Evolutionary conservation across 208 protist species (phyloP).

Genomic region (Crithidia brevicula): DNA sequence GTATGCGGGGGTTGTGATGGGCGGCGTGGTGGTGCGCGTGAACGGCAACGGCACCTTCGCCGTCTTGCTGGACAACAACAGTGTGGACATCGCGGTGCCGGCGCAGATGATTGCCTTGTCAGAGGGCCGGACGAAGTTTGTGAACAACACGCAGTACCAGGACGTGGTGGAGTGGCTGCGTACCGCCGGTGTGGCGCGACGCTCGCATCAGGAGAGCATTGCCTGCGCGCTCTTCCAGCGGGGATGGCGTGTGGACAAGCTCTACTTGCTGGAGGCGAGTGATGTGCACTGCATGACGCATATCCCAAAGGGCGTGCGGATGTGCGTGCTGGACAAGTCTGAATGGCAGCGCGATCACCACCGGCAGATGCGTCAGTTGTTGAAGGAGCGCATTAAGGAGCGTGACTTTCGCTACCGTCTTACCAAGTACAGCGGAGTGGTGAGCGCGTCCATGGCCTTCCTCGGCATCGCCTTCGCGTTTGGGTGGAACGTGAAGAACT

Average conservation of each 20-base stretch:
- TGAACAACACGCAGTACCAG: conserved; percentile 49
- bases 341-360: conserved; percentile 78
- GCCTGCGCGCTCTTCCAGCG: conserved; percentile 77
- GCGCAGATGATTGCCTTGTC: conserved; percentile 65
- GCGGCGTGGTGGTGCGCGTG: conserved; percentile 75
- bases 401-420: conserved; percentile 64
- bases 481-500: conserved; percentile 74
- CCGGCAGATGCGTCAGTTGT: conserved; percentile 60
- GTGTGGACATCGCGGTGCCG: conserved; percentile 76
- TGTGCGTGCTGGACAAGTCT: conserved; percentile 66
- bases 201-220: conserved; percentile 71
- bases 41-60: conserved; percentile 81
- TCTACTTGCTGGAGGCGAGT: conserved; percentile 77
- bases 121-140: conserved; percentile 56
- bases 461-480: conserved; percentile 67
- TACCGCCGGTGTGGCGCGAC: conserved; percentile 67
- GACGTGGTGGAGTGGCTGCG: conserved; percentile 81
- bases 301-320: conserved; percentile 59
- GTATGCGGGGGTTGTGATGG: conserved; percentile 42
- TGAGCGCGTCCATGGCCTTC: conserved; percentile 68
- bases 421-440: conserved; percentile 76
- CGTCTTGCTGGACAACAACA: conserved; percentile 87
- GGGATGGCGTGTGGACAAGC: conserved; percentile 78
- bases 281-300: conserved; percentile 78
- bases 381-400: conserved; percentile 77